Evolutionary conservation across 202 grass and related monocot genomes (phyloP), one percentile per base, ranked within the genome.

Genomic region (Eragrostis tef): DNA sequence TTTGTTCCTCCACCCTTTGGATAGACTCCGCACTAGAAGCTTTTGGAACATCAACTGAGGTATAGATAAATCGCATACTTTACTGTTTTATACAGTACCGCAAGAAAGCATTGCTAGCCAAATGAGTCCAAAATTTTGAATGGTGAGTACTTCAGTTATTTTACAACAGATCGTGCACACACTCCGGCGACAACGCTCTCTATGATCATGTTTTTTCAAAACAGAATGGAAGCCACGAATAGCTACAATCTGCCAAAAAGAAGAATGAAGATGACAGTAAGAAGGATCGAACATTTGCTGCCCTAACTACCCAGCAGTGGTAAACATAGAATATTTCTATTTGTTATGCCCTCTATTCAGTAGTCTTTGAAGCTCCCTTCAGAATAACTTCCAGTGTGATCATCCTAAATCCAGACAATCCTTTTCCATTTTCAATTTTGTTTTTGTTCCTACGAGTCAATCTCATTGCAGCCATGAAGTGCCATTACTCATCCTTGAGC

Each of bases 401-500:
- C 2, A 31, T 47, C 11, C 7, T 34, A 44, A 27, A 10, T 58
- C 19, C 4, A 12, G 4, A 22, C 3, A 69, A 39, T 39, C 20
- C n/a, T 10, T 27, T 59, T 59, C 3, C 45, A 1, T 31, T 5
- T 49, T 11, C 27, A 11, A 24, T 43, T 27, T 27, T 13, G 6
- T n/a, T 75, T 64, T n/a, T 71, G 9, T 67, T 22, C 21, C 59
- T 53, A 27, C 24, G 47, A 67, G 62, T 50, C 10, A 58, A 67
- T 58, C 34, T 68, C 20, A 46, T 47, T 20, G 78, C 45, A 57
- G 73, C 17, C 21, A 62, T 46, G 6, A 64, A 45, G 41, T 47
- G 60, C 62, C 41, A 45, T 7, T 56, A 60, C 64, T 88, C 95
- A 64, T 90, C 84, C 51, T 70, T 81, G 19, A 90, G 71, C 89